A percentile compares a stretch with the other conserved stretches of the same genome.
Conservation (phyloP, 2,329 filamentous ascomycete species). For the Hymenoscyphus occultus region DNA sequence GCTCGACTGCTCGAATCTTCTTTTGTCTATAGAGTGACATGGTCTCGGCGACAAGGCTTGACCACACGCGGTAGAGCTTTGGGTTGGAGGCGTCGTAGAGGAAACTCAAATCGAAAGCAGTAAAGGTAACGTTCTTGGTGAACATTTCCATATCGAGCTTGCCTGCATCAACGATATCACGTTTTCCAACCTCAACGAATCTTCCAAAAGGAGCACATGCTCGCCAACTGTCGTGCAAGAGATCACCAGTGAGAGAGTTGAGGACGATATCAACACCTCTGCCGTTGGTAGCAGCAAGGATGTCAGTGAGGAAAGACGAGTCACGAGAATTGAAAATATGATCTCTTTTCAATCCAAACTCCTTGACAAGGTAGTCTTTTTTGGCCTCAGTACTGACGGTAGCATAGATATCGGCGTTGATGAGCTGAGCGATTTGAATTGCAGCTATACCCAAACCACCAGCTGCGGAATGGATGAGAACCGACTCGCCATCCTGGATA, state of each 20-base stretch:
- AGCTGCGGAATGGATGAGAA: constrained; percentile 36
- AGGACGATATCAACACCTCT: constrained; percentile 31
- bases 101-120: constrained; percentile 26
- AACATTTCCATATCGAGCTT: constrained; percentile 33
- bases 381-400: constrained; percentile 23
- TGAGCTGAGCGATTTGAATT: constrained; percentile 31
- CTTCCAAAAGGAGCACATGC: constrained; percentile 38
- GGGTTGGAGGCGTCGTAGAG: constrained; percentile 10
- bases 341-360: constrained; percentile 4
- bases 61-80: constrained; percentile 7
- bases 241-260: constrained; percentile 25
- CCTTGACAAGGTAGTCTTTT: constrained; percentile 12
- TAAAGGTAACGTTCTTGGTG: constrained; percentile 22
- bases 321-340: constrained; percentile 15
- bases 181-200: constrained; percentile 41
- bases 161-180: constrained; percentile 29
- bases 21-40: constrained; percentile 11
- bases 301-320: constrained; percentile 23
- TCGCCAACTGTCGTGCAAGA: constrained; percentile 32
- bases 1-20: constrained; percentile 11
- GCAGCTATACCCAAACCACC: constrained; percentile 36
- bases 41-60: neutral
- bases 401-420: constrained; percentile 32
- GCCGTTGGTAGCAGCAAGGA: constrained; percentile 25
- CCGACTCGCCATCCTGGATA: constrained; percentile 22